phyloP scores from a whole-genome alignment of 2,329 filamentous ascomycete species.

The Aspergillus nomiae region DNA sequence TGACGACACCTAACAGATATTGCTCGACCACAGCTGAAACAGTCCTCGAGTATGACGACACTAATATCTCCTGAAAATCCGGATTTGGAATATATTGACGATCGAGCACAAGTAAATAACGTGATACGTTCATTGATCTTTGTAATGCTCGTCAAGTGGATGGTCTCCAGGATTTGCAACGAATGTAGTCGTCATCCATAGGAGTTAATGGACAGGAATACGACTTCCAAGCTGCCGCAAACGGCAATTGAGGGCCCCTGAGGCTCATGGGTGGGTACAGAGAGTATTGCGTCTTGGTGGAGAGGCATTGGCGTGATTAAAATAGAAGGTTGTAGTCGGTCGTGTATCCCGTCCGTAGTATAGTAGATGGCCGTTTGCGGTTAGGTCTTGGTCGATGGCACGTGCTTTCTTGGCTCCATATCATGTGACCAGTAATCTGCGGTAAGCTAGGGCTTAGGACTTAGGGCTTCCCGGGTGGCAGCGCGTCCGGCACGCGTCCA shows the following conservation, averaged over 20 bases:
- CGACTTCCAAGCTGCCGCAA: constrained; percentile 1
- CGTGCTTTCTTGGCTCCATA: not conserved
- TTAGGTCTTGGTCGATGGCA: not conserved
- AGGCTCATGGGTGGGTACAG: not conserved
- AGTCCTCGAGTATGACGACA: not conserved
- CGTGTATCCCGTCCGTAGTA: not conserved
- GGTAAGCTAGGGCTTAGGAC: constrained; percentile 28
- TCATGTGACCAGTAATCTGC: not conserved
- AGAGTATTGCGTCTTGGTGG: not conserved
- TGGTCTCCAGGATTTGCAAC: not conserved
- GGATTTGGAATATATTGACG: not conserved
- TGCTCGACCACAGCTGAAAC: not conserved
- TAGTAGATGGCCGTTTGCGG: constrained; percentile 13
- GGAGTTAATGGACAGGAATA: not conserved
- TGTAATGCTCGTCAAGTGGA: not conserved
- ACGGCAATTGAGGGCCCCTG: not conserved
- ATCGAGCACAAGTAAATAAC: not conserved
- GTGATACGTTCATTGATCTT: not conserved
- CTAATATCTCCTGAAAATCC: not conserved
- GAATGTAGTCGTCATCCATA: constrained; percentile 10
- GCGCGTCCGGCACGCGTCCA: constrained; percentile 28
- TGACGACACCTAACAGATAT: not conserved
- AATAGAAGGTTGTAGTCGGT: not conserved
- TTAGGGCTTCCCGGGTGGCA: constrained; percentile 16
- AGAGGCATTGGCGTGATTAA: not conserved